Evolutionary conservation across 2,329 filamentous ascomycete genomes (phyloP).

Genomic region (Cytospora schulzeri): DNA sequence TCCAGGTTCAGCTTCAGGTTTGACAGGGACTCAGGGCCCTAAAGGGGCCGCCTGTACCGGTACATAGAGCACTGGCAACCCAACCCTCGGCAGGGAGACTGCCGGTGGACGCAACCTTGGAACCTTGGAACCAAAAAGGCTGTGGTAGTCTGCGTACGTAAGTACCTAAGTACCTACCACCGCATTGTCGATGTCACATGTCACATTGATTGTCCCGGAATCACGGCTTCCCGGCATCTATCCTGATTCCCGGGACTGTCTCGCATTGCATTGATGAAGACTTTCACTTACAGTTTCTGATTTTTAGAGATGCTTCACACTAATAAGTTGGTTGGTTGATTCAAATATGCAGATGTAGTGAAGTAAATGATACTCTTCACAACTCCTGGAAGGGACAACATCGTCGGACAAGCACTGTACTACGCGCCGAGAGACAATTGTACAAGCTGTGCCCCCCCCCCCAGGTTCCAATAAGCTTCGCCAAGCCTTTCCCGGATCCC

Average conservation of each 20-base stretch:
- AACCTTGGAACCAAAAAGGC: too few species aligned
- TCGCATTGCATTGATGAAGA: neutral
- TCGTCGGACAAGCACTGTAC: too few species aligned
- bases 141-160: too few species aligned
- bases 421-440: neutral
- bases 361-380: neutral
- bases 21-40: too few species aligned
- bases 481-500: conserved; percentile 14
- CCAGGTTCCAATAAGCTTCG: conserved; percentile 12
- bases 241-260: neutral
- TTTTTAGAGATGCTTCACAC: neutral
- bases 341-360: too few species aligned
- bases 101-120: too few species aligned
- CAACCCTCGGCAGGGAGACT: too few species aligned
- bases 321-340: too few species aligned
- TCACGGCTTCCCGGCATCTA: neutral
- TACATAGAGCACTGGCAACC: too few species aligned
- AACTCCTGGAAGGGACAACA: too few species aligned
- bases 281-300: neutral
- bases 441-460: conserved; percentile 9
- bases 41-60: too few species aligned
- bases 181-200: neutral
- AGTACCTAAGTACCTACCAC: too few species aligned
- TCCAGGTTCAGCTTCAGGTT: neutral
- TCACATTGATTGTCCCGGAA: neutral